Evolutionary conservation across 805 yeast species (phyloP).

Genomic region (Geotrichum ghanense): DNA sequence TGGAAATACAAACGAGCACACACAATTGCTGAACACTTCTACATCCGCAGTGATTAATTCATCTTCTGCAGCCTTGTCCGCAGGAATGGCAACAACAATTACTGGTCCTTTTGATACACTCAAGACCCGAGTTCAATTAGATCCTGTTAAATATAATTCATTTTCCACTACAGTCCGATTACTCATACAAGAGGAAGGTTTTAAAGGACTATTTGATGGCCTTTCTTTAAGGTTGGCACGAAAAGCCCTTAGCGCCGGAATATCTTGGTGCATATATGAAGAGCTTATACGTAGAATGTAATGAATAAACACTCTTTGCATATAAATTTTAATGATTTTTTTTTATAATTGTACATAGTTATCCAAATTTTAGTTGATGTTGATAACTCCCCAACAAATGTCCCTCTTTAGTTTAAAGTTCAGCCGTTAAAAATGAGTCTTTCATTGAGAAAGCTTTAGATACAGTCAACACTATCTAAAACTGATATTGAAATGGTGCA

Average conservation of each 20-base stretch:
- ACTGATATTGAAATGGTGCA: no score
- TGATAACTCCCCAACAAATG: no score
- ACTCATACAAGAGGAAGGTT: constrained; percentile 36
- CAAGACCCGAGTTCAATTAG: constrained; percentile 80
- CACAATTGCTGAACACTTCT: constrained; percentile 17
- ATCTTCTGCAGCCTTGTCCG: constrained; percentile 66
- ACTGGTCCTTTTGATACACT: constrained; percentile 95
- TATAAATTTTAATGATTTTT: no score
- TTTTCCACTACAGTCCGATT: constrained; percentile 30
- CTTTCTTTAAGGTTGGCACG: constrained; percentile 67
- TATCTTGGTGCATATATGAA: constrained; percentile 95
- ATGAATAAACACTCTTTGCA: no score
- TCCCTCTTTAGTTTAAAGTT: no score
- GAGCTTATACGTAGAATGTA: constrained; percentile 42
- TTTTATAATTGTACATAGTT: neutral
- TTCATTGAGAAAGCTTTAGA: no score
- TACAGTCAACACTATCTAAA: no score
- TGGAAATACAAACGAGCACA: constrained; percentile 13
- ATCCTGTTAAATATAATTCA: constrained; percentile 36
- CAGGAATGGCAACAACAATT: constrained; percentile 65
- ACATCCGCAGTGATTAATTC: constrained; percentile 55
- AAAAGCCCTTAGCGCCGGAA: constrained; percentile 86
- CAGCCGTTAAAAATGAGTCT: no score
- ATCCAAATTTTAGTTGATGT: neutral
- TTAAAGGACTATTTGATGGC: constrained; percentile 65